Percentiles rank a stretch among this genome's conserved stretches.
Evolutionary conservation across 2,329 filamentous ascomycete genomes (phyloP).

Genomic region (Microsporum audouinii): DNA sequence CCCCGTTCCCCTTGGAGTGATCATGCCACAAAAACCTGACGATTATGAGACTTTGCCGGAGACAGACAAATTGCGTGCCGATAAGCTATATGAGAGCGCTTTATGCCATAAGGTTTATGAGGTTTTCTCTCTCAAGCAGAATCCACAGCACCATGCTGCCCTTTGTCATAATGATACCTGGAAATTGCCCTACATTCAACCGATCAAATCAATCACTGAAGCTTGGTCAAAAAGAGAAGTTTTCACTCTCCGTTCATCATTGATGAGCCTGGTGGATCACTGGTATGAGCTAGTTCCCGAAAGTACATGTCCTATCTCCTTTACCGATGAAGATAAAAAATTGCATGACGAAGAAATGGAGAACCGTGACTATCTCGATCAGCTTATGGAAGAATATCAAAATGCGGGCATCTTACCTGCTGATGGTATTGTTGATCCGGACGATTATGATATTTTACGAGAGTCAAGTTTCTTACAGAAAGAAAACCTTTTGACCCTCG

Average conservation of each 20-base stretch:
- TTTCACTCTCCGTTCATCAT: not conserved
- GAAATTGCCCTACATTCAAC: conserved; percentile 2
- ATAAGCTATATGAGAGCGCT: not conserved
- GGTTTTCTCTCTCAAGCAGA: not conserved
- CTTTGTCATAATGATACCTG: not conserved
- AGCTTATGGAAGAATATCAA: not conserved
- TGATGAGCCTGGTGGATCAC: not conserved
- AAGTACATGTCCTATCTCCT: not conserved
- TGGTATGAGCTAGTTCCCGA: not conserved
- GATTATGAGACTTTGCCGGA: not conserved
- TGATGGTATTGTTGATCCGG: conserved; percentile 4
- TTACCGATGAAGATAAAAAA: not conserved
- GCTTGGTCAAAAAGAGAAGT: conserved; percentile 5
- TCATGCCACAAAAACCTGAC: too few relatives aligned
- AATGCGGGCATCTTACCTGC: not conserved
- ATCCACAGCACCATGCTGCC: not conserved
- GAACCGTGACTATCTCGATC: conserved; percentile 4
- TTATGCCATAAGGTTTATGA: conserved; percentile 1
- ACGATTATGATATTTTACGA: not conserved
- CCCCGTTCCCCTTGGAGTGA: conserved; percentile 9
- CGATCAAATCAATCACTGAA: not conserved
- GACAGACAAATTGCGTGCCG: not conserved
- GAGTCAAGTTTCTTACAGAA: not conserved
- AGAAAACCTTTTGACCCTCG: not conserved
- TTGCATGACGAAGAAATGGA: conserved; percentile 3